Conservation (phyloP, 2,329 filamentous ascomycete genomes). For the Pestalotiopsis sp. region DNA sequence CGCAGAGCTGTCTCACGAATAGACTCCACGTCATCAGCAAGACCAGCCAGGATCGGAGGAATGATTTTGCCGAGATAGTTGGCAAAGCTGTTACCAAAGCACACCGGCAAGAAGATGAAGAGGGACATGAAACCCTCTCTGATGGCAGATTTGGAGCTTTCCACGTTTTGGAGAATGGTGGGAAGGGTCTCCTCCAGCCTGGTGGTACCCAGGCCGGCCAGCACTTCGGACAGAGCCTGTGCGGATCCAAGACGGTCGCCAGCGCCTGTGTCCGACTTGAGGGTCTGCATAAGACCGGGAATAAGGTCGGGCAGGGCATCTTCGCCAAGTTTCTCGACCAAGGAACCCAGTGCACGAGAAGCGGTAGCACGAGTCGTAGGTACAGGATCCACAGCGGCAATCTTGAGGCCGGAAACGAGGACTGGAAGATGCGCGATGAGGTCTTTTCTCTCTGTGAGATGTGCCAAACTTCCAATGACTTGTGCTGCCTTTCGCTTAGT, state of each 20-base stretch:
- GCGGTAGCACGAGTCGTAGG: conserved; percentile 95
- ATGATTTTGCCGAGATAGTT: conserved; percentile 96
- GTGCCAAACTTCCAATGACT: conserved; percentile 96
- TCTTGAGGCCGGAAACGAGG: conserved; percentile 84
- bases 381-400: conserved; percentile 92
- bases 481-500: conserved; percentile 97
- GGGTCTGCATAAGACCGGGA: conserved; percentile 93
- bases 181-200: conserved; percentile 94
- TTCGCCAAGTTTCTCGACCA: conserved; percentile 98
- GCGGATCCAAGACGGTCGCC: conserved; percentile 95
- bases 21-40: conserved; percentile 94
- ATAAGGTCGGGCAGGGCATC: conserved; percentile 97
- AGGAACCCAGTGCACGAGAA: conserved; percentile 90
- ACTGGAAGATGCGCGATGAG: conserved; percentile 89
- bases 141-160: conserved; percentile 86
- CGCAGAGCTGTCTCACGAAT: conserved; percentile 96
- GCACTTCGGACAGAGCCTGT: conserved; percentile 93
- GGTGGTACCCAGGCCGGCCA: conserved; percentile 89
- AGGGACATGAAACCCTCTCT: conserved; percentile 99
- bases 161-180: conserved; percentile 94
- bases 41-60: conserved; percentile 87
- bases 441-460: conserved; percentile 95
- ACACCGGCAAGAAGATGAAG: conserved; percentile 98
- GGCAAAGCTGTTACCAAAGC: conserved; percentile 98
- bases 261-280: conserved; percentile 95